Conservation (phyloP, 2,329 filamentous ascomycete species). For the Boeremia exigua region DNA sequence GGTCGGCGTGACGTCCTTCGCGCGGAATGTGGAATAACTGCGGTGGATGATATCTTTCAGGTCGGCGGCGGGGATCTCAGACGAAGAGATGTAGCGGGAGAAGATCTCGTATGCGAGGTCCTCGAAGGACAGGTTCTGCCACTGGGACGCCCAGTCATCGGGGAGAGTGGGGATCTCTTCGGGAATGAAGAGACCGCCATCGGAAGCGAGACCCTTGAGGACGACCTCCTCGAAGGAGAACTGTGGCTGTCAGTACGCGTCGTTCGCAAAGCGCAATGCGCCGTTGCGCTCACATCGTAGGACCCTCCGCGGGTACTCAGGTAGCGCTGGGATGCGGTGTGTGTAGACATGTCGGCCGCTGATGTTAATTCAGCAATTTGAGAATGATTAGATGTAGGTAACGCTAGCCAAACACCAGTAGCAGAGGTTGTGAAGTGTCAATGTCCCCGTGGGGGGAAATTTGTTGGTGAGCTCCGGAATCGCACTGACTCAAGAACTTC, state of each 20-base stretch:
- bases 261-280: conserved; percentile 3
- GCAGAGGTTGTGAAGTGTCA: conserved; percentile 17
- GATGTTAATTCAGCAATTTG: background rate
- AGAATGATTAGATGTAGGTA: conserved; percentile 12
- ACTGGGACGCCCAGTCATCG: conserved; percentile 68
- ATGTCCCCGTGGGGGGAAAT: conserved; percentile 34
- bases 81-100: conserved; percentile 81
- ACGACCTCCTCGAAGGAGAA: conserved; percentile 91
- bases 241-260: conserved; percentile 52
- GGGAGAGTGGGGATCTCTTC: conserved; percentile 75
- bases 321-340: conserved; percentile 65
- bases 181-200: conserved; percentile 89
- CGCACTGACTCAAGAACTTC: conserved; percentile 35
- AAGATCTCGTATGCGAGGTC: conserved; percentile 86
- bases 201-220: conserved; percentile 83
- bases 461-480: conserved; percentile 34
- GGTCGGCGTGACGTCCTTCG: conserved; percentile 77
- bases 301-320: conserved; percentile 68
- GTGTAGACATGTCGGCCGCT: conserved; percentile 48
- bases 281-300: conserved; percentile 59
- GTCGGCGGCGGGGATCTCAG: conserved; percentile 81
- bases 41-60: conserved; percentile 82
- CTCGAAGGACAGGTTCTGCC: conserved; percentile 79
- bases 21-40: conserved; percentile 89
- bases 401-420: conserved; percentile 17